Conservation (phyloP, 441 rosid genomes). For the Adansonia madagascariensis region DNA sequence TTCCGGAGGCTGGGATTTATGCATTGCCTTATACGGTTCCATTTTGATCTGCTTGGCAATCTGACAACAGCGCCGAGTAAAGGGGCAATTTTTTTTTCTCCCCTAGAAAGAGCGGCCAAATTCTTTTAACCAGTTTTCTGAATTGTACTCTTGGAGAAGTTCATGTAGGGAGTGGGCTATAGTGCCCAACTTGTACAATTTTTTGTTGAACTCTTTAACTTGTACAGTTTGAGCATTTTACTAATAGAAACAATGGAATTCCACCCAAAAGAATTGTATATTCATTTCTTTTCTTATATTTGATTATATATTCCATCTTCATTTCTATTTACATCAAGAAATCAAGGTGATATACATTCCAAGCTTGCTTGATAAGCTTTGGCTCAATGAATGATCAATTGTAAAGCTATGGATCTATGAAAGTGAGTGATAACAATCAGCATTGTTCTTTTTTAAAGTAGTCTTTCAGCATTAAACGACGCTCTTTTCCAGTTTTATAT, state of each 20-base stretch:
- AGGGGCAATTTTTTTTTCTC: not conserved
- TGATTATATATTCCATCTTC: not conserved
- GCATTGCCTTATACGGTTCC: conserved; percentile 71
- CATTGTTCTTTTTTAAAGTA: conserved; percentile 25
- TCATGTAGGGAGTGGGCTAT: not conserved
- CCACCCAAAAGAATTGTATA: not conserved
- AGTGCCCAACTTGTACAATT: not conserved
- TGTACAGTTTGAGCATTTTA: conserved; percentile 1
- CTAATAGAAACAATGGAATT: not conserved
- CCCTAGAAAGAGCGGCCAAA: not conserved
- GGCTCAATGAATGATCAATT: not conserved
- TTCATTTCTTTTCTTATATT: not conserved
- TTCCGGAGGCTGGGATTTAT: conserved; percentile 46
- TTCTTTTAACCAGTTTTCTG: not conserved
- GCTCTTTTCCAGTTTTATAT: not conserved
- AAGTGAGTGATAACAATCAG: not conserved
- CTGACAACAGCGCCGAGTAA: not conserved
- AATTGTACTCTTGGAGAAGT: not conserved
- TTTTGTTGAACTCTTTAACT: not conserved
- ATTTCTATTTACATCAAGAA: not conserved
- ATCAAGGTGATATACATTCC: not conserved
- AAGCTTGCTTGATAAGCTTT: not conserved
- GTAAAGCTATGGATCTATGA: not conserved
- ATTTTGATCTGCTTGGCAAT: conserved; percentile 35
- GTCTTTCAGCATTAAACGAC: conserved; percentile 33